phyloP scores from a whole-genome alignment of 305 asterid species.

The Rubia peregrina region DNA sequence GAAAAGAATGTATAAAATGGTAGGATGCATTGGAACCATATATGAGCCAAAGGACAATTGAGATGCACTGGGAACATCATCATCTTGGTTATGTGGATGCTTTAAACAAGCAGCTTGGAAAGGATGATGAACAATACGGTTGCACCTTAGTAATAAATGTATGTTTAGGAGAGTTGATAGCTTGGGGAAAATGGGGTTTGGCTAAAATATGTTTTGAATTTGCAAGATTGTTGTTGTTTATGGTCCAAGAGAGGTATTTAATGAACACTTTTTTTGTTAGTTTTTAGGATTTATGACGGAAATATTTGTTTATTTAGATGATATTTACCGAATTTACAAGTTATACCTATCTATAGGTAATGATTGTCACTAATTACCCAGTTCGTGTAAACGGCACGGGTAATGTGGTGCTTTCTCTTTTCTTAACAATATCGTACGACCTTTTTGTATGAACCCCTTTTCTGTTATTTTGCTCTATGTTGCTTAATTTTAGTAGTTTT shows the following conservation, averaged over 20 bases:
- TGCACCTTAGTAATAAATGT: conserved; percentile 25
- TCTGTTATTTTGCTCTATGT: no score
- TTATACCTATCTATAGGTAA: no score
- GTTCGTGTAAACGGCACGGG: no score
- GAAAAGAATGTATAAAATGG: neutral
- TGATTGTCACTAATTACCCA: no score
- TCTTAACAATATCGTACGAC: no score
- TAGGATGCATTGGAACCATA: conserved; percentile 92
- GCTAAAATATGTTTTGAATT: conserved; percentile 12
- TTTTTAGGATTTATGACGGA: no score
- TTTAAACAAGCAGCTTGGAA: conserved; percentile 72
- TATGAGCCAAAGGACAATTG: conserved; percentile 70
- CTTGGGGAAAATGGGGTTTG: conserved; percentile 4
- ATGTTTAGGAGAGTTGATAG: neutral
- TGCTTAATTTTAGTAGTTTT: no score
- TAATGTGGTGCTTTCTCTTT: no score
- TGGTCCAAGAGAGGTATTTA: conserved; percentile 83
- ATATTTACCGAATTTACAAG: no score
- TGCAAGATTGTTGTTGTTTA: conserved; percentile 95
- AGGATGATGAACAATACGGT: conserved; percentile 63
- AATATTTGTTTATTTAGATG: no score
- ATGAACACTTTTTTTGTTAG: no score
- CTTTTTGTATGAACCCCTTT: no score
- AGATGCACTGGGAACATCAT: conserved; percentile 88
- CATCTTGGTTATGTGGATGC: conserved; percentile 75